Evolutionary conservation across 306 rosid species (phyloP), one percentile per base, ranked within the genome.

Genomic region (Gastrolobium villosum): DNA sequence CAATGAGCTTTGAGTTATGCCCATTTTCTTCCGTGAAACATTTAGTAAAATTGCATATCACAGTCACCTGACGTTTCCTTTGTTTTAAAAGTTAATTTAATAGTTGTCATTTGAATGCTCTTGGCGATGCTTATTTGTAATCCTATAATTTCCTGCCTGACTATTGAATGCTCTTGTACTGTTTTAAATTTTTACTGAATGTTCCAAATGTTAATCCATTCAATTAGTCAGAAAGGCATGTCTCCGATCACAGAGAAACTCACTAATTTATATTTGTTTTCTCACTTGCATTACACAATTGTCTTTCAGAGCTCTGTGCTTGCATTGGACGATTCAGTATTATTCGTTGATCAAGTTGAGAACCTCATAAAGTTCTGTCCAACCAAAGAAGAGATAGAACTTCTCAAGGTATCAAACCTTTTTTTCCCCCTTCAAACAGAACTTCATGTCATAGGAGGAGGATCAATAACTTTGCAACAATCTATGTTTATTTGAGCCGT

Each of bases 331-430:
- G 98, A 89, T 14, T 86, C 89, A 41, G 92, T 88, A 35, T 86
- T 95, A 74, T 88, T 89, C 78, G 85, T 81, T 34, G 99, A 95
- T 85, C 98, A 93, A 81, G 84, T 95, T 84, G 99, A 95, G 86
- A 95, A 95, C 87, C 99, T 95, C 76, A 90, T 95, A 84, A 95
- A 95, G 79, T 95, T 93, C 81, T 85, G 94, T 80, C 99, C 98
- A 45, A 93, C 97, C 44, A 95, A 95, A 84, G 99, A 95, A 91
- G 99, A 95, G 82, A 95, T 88, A 86, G 98, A 95, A 28, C 65
- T 73, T 44, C 93, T 96, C 49, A 93, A 86, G 98, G 99, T 96
- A 86, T 59, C 63, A 65, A 57, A 56, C 7, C 81, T 4, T 30
- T 63, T 73, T 64, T 73, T 32, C 40, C 36, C 11, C 36, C 11